Evolutionary conservation across 441 rosid genomes (phyloP), one percentile per base, ranked within the genome.

Genomic region (Corymbia calophylla): DNA sequence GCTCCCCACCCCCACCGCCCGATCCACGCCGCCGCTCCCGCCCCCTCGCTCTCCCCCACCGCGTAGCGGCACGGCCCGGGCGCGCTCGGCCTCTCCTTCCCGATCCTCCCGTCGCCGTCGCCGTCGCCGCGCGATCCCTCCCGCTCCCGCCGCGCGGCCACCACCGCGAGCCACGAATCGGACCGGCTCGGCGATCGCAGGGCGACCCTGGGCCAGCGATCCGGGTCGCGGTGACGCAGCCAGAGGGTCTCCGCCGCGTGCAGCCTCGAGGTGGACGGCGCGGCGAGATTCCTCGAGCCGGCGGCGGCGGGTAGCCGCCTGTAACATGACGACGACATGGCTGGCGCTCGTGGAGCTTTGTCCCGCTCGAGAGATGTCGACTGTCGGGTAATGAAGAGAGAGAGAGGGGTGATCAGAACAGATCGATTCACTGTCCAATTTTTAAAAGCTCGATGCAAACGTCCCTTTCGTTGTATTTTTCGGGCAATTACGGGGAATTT

Each of bases 321-420:
- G 93, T 91, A 91, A 90, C 91, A 92, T 54, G 95, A 94, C 60
- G 95, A 94, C 60, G 95, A 90, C 99, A 96, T 96, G 90, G 44
- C 53, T 66, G 77, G 77, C 77, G 19, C 23, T 31, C 77, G 44
- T 8, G 77, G 44, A 32, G 77, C 23, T 66, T 1, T 66, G 77
- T 64, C 31, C 6, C 23, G 84, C 51, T 77, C 84, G 84, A 25
- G 51, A 77, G 51, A 44, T 44, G 51, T 77, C 84, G 14, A 77
- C 49, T 23, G 84, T 77, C 84, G 84, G 23, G 51, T 14, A 23
- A 77, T 23, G 84, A 25, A 35, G 49, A 73, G 49, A 39, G 82
- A 77, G 81, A 23, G 62, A 44, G 51, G n/a, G 51, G n/a, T 12
- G n/a, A 1, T 3, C n/a, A 1, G 81, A 70, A 35, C 70, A 31